Base-by-base conservation (phyloP, 768 basidiomycete genomes). In the Tephrocybe sp. region DNA sequence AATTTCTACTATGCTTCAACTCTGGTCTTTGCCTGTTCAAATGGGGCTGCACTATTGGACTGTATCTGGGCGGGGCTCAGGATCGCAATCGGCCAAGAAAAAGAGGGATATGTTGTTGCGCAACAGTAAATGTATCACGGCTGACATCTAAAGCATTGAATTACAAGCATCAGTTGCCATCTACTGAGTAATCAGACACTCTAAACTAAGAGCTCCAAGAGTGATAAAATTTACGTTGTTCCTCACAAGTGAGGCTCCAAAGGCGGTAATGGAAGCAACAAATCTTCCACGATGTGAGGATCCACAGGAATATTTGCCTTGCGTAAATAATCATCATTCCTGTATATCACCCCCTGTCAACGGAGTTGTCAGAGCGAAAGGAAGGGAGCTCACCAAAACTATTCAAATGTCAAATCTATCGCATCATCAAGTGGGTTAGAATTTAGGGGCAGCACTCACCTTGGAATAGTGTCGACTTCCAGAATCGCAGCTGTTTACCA, bases 1-100 rank as follows among this genome's bases (percentile, higher is more conserved):
- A 98, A 98, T 66, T 99, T 99, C 70, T 98, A 91, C 71, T 99
- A 98, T 61, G 97, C 97, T 0, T 85, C 88, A 3, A 98, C 94
- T 2, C 75, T 98, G 53, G 96, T 99, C 13, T 93, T 94, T 66
- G 94, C 92, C 0, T 78, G 93, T 56, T 88, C 85, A 2, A 87
- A 90, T 56, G 93, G 92, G 0, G 80, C 88, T n/a, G 87, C 87
- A 14, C 61, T 94, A 11, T 72, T 92, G 2, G 96, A 97, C 62
- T 83, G 82, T 23, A 72, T 91, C 23, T 90, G 86, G 76, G 90
- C 93, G 0, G 88, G 87, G n/a, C 71, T 95, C 64, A 74, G 86
- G 58, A 77, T 85, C 57, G 84, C 87, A 4, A 79, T 91, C 51
- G 86, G 85, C 11, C 63, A 77, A 49, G 70, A 73, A 36, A 62